These are phyloP conservation scores for Adenanthera pavonina DNA, from an alignment of 306 rosid genomes.

Conservation along the genomic window DNA sequence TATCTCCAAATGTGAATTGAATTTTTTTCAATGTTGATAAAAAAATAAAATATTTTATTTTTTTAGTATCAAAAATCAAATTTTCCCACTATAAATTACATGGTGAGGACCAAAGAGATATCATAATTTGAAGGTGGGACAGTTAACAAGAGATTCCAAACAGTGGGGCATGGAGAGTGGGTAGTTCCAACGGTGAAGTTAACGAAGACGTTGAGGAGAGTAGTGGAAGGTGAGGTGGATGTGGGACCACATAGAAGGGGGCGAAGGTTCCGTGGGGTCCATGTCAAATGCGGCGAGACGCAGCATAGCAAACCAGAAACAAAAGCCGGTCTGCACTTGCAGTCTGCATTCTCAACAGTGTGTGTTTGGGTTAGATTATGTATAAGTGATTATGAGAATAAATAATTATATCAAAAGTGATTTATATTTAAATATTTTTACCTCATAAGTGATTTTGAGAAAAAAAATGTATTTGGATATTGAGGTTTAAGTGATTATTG, in stretches of 20 bases:
- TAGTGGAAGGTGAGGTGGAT: constrained; percentile 44
- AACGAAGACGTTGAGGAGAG: constrained; percentile 5
- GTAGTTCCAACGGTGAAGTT: background rate
- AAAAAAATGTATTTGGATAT: too few relatives aligned
- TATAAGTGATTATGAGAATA: too few relatives aligned
- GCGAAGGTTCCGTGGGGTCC: constrained; percentile 64
- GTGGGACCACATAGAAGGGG: constrained; percentile 41
- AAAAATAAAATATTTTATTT: too few relatives aligned
- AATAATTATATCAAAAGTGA: too few relatives aligned
- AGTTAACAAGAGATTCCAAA: background rate
- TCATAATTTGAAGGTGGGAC: background rate
- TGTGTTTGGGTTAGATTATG: too few relatives aligned
- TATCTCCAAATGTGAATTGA: too few relatives aligned
- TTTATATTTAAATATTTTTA: too few relatives aligned
- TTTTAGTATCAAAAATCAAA: too few relatives aligned
- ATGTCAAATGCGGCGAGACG: constrained; percentile 76
- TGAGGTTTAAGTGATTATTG: too few relatives aligned
- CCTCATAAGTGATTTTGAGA: too few relatives aligned
- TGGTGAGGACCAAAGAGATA: background rate
- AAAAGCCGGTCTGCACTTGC: constrained; percentile 33
- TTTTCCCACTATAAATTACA: too few relatives aligned
- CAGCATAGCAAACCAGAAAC: constrained; percentile 45
- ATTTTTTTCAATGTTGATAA: too few relatives aligned
- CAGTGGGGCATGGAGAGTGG: background rate
- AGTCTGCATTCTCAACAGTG: constrained; percentile 14